Conservation (phyloP, 208 protist genomes). For the Crithidia mellificae region DNA sequence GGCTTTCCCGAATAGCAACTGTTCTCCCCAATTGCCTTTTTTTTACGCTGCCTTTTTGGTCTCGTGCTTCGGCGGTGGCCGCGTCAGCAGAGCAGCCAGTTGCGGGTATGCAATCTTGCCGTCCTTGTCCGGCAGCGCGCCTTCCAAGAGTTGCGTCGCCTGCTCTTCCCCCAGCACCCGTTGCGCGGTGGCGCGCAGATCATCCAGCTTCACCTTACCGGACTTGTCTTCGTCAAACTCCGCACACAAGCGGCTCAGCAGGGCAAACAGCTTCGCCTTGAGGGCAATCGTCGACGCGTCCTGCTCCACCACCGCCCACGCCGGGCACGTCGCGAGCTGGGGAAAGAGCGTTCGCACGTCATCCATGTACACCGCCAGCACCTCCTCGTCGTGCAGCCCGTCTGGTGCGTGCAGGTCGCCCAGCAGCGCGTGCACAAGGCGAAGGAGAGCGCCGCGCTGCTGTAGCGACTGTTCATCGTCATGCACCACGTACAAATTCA, state of each 20-base stretch:
- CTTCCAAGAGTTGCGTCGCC: slow-evolving; percentile 57
- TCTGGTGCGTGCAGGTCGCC: slow-evolving; percentile 44
- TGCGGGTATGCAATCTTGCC: slow-evolving; percentile 81
- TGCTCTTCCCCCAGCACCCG: slow-evolving; percentile 65
- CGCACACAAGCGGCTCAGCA: slow-evolving; percentile 66
- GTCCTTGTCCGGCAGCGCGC: slow-evolving; percentile 63
- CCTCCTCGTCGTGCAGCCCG: slow-evolving; percentile 57
- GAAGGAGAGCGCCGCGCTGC: slow-evolving; percentile 34
- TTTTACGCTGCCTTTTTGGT: not conserved
- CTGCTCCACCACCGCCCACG: slow-evolving; percentile 52
- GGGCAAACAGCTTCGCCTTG: slow-evolving; percentile 56
- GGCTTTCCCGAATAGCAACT: too few relatives aligned
- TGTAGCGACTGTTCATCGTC: slow-evolving; percentile 30
- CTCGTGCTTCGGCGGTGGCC: slow-evolving; percentile 34
- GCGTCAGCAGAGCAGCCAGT: slow-evolving; percentile 67
- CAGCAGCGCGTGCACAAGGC: slow-evolving; percentile 61
- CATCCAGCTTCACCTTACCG: slow-evolving; percentile 59
- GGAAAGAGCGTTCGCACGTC: slow-evolving; percentile 72
- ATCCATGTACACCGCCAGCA: slow-evolving; percentile 69
- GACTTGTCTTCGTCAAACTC: slow-evolving; percentile 69
- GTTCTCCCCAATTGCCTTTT: too few relatives aligned
- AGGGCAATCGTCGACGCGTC: slow-evolving; percentile 54
- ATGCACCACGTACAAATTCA: slow-evolving; percentile 45
- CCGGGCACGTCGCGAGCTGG: slow-evolving; percentile 31
- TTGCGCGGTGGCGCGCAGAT: slow-evolving; percentile 54